Evolutionary conservation across 2,329 filamentous ascomycete species (phyloP).

Genomic region (Alternaria burnsii): DNA sequence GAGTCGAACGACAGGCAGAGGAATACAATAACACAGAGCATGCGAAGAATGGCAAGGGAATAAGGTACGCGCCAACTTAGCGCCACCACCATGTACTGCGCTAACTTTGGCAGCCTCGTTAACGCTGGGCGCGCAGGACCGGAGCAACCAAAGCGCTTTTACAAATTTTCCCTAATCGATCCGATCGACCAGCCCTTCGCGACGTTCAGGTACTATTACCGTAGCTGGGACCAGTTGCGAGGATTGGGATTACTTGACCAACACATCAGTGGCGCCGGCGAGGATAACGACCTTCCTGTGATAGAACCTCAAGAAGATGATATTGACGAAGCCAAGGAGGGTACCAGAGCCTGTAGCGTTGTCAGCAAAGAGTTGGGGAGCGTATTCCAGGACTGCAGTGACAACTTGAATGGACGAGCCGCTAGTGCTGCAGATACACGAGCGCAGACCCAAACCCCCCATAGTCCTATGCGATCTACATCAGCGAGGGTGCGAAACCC

Average conservation of each 20-base stretch:
- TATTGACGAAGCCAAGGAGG: background rate
- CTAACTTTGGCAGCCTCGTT: conserved; percentile 43
- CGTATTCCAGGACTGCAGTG: background rate
- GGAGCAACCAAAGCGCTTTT: conserved; percentile 55
- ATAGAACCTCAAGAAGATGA: conserved; percentile 34
- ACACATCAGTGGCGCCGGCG: conserved; percentile 20
- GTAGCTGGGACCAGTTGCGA: conserved; percentile 40
- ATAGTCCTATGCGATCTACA: background rate
- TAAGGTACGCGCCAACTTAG: conserved; percentile 38
- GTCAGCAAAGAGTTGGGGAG: background rate
- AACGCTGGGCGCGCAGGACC: conserved; percentile 50
- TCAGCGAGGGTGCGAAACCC: background rate
- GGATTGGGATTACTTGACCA: conserved; percentile 33
- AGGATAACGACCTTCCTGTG: conserved; percentile 32
- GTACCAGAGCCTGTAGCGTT: background rate
- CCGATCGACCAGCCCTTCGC: conserved; percentile 58
- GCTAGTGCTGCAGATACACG: background rate
- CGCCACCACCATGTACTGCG: background rate
- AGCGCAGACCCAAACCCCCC: background rate
- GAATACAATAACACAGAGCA: conserved; percentile 35
- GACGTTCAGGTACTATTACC: conserved; percentile 54
- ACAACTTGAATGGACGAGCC: background rate
- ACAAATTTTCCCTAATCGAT: conserved; percentile 61
- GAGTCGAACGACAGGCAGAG: conserved; percentile 43
- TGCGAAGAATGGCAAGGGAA: conserved; percentile 26